Evolutionary conservation across 441 rosid genomes (phyloP).

Genomic region (Populus trichocarpa): DNA sequence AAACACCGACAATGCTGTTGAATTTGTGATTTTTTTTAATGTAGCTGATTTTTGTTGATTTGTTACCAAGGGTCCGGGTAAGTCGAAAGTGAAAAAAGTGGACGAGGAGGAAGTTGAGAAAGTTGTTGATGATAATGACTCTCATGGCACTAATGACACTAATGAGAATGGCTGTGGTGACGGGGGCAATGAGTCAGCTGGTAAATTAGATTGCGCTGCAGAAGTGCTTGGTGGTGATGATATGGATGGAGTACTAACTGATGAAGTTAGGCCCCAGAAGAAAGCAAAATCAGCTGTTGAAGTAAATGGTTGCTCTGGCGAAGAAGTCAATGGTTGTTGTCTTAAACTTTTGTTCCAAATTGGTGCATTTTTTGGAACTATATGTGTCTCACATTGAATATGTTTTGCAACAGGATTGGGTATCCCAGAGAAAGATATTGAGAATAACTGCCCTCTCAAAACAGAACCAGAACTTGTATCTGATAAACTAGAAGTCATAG

Average conservation of each 20-base stretch:
- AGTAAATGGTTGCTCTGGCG: conserved; percentile 31
- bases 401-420: conserved; percentile 35
- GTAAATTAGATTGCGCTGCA: conserved; percentile 28
- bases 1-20: not conserved
- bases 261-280: conserved; percentile 58
- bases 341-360: conserved; percentile 8
- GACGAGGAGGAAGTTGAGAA: conserved; percentile 34
- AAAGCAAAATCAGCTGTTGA: conserved; percentile 54
- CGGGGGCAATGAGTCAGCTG: conserved; percentile 21
- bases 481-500: conserved; percentile 26
- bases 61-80: conserved; percentile 39
- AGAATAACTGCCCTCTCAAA: conserved; percentile 17
- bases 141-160: conserved; percentile 24
- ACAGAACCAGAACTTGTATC: conserved; percentile 18
- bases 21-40: not conserved
- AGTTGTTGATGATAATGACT: conserved; percentile 11
- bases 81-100: conserved; percentile 37
- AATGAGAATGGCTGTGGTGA: conserved; percentile 25
- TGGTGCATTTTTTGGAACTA: not conserved
- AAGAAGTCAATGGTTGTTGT: conserved; percentile 37
- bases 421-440: conserved; percentile 28
- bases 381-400: conserved; percentile 6
- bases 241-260: conserved; percentile 29
- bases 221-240: conserved; percentile 29
- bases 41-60: not conserved